Evolutionary conservation across 2,329 filamentous ascomycete species (phyloP).

Genomic region (Botrytis paeoniae): DNA sequence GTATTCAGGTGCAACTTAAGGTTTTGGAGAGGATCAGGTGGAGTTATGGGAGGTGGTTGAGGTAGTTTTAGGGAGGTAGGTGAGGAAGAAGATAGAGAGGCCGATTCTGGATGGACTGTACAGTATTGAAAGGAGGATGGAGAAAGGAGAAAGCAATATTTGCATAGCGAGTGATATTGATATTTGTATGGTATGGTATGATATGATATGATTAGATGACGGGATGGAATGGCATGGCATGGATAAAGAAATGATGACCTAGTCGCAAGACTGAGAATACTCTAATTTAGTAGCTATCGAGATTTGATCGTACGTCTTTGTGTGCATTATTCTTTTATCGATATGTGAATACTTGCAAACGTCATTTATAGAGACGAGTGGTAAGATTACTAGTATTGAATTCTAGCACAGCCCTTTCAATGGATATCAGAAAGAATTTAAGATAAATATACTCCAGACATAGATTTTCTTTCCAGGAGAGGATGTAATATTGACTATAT

Average conservation of each 20-base stretch:
- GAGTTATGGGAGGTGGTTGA: constrained; percentile 79
- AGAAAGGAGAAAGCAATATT: neutral
- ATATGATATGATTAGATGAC: constrained; percentile 6
- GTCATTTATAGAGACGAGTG: neutral
- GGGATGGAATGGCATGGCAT: neutral
- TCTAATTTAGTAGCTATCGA: neutral
- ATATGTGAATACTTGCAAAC: neutral
- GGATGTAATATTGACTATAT: neutral
- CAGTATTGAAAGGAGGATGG: neutral
- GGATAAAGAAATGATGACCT: neutral
- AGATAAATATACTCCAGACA: neutral
- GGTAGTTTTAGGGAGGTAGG: constrained; percentile 17
- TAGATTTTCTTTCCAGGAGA: neutral
- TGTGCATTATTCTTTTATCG: neutral
- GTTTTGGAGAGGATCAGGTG: constrained; percentile 83
- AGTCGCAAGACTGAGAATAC: constrained; percentile 2
- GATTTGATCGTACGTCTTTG: neutral
- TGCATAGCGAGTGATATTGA: constrained; percentile 4
- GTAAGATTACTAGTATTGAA: neutral
- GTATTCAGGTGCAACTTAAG: constrained; percentile 72
- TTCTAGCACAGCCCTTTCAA: neutral
- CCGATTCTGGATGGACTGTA: neutral
- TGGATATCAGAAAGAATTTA: neutral
- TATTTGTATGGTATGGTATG: neutral
- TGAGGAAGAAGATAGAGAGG: too few relatives aligned